phyloP scores from a whole-genome alignment of 257 asterid genomes.

The Datura wrightii region DNA sequence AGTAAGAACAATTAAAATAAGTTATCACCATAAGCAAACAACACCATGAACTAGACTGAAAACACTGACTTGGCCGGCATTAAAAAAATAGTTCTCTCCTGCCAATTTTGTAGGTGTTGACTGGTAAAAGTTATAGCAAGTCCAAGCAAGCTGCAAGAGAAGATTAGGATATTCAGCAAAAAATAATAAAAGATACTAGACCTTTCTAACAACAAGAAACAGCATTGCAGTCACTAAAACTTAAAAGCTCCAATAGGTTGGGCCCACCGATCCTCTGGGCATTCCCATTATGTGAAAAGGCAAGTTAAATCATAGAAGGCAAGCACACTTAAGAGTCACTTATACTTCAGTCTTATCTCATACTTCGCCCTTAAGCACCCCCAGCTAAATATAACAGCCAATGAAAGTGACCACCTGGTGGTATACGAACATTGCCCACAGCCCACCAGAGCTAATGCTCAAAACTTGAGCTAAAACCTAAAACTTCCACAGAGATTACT shows the following conservation, averaged over 20 bases:
- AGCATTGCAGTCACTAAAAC: background rate
- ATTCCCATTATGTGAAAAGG: constrained; percentile 20
- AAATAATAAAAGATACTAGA: background rate
- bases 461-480: constrained; percentile 14
- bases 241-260: background rate
- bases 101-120: constrained; percentile 98
- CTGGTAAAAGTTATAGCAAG: constrained; percentile 98
- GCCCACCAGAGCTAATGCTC: constrained; percentile 16
- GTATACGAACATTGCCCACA: constrained; percentile 22
- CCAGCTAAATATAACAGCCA: background rate
- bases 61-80: constrained; percentile 70
- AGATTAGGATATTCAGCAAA: constrained; percentile 33
- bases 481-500: background rate
- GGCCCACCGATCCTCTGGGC: constrained; percentile 18
- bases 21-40: background rate
- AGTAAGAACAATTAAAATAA: constrained; percentile 29
- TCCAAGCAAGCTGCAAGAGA: constrained; percentile 92
- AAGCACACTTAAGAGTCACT: constrained; percentile 22
- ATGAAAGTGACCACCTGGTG: background rate
- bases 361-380: background rate
- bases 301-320: constrained; percentile 11
- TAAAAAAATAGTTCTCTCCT: constrained; percentile 93
- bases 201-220: constrained; percentile 15
- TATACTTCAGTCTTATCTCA: background rate
- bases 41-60: constrained; percentile 4